Conservation (phyloP, 2,329 filamentous ascomycete genomes). For the Aspergillus sclerotialis region DNA sequence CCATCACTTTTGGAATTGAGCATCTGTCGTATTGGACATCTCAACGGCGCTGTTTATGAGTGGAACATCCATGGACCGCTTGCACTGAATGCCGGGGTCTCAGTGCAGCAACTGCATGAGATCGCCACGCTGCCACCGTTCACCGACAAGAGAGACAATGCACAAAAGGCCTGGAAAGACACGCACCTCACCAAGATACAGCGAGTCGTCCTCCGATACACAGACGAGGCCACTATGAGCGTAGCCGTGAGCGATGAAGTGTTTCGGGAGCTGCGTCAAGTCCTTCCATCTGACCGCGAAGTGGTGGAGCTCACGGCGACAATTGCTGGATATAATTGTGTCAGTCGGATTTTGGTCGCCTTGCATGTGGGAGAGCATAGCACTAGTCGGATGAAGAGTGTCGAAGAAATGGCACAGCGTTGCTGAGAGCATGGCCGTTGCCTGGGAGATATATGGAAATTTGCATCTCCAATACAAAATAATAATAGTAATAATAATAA, state of each 20-base stretch:
- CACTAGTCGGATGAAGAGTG: conserved; percentile 55
- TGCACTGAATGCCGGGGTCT: conserved; percentile 32
- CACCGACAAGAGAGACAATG: conserved; percentile 15
- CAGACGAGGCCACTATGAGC: conserved; percentile 75
- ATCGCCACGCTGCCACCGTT: conserved; percentile 50
- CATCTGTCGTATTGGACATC: conserved; percentile 71
- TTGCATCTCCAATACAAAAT: too few species aligned
- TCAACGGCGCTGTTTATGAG: conserved; percentile 77
- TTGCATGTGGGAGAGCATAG: conserved; percentile 56
- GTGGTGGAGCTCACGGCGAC: conserved; percentile 78
- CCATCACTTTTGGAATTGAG: conserved; percentile 61
- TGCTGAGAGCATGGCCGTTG: too few species aligned
- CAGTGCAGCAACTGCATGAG: conserved; percentile 42
- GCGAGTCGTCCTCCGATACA: conserved; percentile 63
- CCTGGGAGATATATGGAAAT: too few species aligned
- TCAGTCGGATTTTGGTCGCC: conserved; percentile 76
- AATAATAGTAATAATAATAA: too few species aligned
- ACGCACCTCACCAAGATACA: conserved; percentile 44
- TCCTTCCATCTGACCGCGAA: conserved; percentile 61
- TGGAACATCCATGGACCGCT: conserved; percentile 74
- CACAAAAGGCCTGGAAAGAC: conserved; percentile 18
- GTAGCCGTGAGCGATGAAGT: conserved; percentile 62
- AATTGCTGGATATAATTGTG: conserved; percentile 84
- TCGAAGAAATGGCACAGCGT: conserved; percentile 54
- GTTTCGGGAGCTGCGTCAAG: conserved; percentile 53